Conservation (phyloP, 1,284 basidiomycete genomes). For the Tilletia caries region DNA sequence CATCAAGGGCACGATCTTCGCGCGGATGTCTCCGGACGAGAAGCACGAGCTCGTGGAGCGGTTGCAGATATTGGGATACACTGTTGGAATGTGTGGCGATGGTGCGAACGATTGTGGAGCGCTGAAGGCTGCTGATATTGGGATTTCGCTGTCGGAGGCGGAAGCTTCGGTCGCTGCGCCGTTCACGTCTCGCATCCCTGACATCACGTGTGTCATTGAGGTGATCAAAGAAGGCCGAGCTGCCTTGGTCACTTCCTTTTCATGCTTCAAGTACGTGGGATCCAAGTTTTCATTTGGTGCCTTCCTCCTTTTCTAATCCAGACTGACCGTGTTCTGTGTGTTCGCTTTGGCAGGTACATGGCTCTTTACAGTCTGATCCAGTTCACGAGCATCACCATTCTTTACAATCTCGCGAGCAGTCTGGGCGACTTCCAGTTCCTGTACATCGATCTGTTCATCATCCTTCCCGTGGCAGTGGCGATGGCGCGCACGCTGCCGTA, state of each 20-base stretch:
- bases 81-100: constrained; percentile 96
- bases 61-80: constrained; percentile 87
- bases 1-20: constrained; percentile 95
- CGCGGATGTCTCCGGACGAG: constrained; percentile 98
- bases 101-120: constrained; percentile 99
- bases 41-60: constrained; percentile 98
- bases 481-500: constrained; percentile 93
- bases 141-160: constrained; percentile 92
- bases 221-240: constrained; percentile 86
- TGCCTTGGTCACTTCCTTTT: constrained; percentile 93
- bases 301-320: too few species aligned
- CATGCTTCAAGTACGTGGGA: constrained; percentile 89
- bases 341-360: constrained; percentile 68
- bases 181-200: constrained; percentile 88
- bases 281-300: too few species aligned
- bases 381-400: constrained; percentile 71
- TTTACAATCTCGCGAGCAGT: constrained; percentile 95
- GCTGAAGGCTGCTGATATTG: constrained; percentile 96
- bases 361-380: constrained; percentile 59
- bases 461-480: constrained; percentile 87
- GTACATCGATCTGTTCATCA: constrained; percentile 96
- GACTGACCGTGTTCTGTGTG: too few species aligned
- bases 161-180: constrained; percentile 99
- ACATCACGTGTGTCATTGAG: constrained; percentile 93
- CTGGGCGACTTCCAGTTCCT: constrained; percentile 95